Conservation (phyloP, 495 filamentous ascomycete genomes). For the Terfezia boudieri region DNA sequence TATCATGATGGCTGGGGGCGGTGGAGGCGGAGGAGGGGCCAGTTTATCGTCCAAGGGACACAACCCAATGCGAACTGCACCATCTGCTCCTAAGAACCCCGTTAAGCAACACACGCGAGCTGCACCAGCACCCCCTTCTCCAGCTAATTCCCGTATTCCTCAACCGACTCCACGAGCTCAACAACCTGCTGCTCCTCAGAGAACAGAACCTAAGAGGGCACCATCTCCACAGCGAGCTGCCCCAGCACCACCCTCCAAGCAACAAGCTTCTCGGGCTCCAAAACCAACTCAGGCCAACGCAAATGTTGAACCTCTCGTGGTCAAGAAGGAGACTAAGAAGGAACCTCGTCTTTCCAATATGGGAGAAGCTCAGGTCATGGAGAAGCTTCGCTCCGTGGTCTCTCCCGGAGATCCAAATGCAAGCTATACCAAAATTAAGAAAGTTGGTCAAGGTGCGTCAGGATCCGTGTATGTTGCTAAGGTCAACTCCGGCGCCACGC, state of each 20-base stretch:
- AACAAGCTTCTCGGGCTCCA: conserved; percentile 25
- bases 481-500: conserved; percentile 32
- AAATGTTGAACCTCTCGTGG: conserved; percentile 66
- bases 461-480: conserved; percentile 96
- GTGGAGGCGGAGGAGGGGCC: conserved; percentile 34
- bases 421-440: conserved; percentile 95
- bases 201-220: neutral
- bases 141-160: neutral
- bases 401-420: conserved; percentile 78
- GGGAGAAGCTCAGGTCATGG: conserved; percentile 93
- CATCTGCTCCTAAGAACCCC: conserved; percentile 32
- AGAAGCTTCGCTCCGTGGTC: conserved; percentile 73
- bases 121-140: conserved; percentile 30
- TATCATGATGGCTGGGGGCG: conserved; percentile 27
- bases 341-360: conserved; percentile 89
- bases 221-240: conserved; percentile 1
- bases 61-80: conserved; percentile 55
- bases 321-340: conserved; percentile 44
- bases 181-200: neutral
- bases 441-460: conserved; percentile 94
- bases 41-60: conserved; percentile 35
- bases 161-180: neutral
- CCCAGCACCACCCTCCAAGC: conserved; percentile 20
- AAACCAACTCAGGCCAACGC: conserved; percentile 22
- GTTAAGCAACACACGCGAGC: conserved; percentile 16